phyloP scores from a whole-genome alignment of 257 asterid species.

The Scutellaria minor region DNA sequence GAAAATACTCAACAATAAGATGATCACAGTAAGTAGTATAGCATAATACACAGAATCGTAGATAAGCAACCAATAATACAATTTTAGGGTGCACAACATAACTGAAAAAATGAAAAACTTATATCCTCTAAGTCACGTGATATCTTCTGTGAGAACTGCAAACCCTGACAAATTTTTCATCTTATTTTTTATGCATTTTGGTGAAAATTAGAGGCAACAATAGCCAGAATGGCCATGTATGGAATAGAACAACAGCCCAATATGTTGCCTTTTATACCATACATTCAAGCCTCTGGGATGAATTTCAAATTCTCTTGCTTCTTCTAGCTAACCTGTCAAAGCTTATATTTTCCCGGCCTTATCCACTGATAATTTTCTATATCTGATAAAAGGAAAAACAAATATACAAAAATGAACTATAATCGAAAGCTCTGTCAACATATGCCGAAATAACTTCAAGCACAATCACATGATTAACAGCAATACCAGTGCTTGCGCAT shows the following conservation, averaged over 20 bases:
- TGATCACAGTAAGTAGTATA: constrained; percentile 25
- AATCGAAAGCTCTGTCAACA: constrained; percentile 21
- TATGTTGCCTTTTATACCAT: no score
- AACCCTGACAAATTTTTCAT: no score
- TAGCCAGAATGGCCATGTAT: no score
- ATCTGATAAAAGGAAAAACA: no score
- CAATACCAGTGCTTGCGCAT: constrained; percentile 96
- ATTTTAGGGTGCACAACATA: constrained; percentile 9
- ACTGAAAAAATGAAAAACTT: no score
- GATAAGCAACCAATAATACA: constrained; percentile 22
- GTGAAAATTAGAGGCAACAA: no score
- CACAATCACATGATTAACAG: constrained; percentile 27
- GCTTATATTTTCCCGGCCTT: not conserved
- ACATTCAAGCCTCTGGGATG: not conserved
- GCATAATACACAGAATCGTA: constrained; percentile 28
- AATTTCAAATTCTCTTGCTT: not conserved
- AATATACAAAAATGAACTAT: constrained; percentile 2
- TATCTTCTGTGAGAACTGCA: no score
- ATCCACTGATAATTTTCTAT: no score
- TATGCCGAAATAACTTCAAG: constrained; percentile 17
- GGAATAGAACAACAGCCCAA: no score
- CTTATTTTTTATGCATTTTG: no score
- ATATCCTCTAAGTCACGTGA: no score
- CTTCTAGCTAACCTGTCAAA: not conserved
- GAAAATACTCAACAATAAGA: constrained; percentile 32